Conservation (phyloP, 306 rosid species). For the Rubus parviflorus region DNA sequence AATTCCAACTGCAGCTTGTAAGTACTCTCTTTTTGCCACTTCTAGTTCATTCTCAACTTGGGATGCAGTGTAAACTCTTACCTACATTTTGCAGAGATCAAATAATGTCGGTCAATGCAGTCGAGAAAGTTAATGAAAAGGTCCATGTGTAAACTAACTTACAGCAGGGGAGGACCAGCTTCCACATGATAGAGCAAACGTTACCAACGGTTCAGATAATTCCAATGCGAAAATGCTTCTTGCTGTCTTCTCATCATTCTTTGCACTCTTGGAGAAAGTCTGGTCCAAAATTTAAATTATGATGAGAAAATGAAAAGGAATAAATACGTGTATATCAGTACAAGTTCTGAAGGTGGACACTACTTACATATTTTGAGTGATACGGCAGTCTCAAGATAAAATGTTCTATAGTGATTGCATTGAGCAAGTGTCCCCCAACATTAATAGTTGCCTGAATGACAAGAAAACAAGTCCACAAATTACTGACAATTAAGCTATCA, state of each 20-base stretch:
- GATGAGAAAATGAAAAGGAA: conserved; percentile 1
- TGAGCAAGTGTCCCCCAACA: conserved; percentile 77
- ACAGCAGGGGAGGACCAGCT: conserved; percentile 99
- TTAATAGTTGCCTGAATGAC: conserved; percentile 67
- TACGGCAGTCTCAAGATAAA: conserved; percentile 89
- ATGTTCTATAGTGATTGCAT: conserved; percentile 86
- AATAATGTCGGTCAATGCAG: conserved; percentile 9
- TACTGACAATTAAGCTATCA: conserved; percentile 10
- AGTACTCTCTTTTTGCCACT: conserved; percentile 81
- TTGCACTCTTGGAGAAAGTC: conserved; percentile 64
- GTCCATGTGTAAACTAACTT: conserved; percentile 53
- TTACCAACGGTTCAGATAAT: conserved; percentile 90
- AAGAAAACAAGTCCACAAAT: conserved; percentile 24
- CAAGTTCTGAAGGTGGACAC: conserved; percentile 26
- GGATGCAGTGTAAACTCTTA: conserved; percentile 84
- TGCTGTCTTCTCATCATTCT: conserved; percentile 62
- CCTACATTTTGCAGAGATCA: conserved; percentile 54
- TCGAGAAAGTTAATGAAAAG: neutral
- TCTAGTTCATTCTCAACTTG: conserved; percentile 85
- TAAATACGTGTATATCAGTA: conserved; percentile 13
- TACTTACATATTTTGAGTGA: conserved; percentile 85
- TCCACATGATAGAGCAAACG: conserved; percentile 94
- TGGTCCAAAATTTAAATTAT: conserved; percentile 33
- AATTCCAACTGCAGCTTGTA: conserved; percentile 79
- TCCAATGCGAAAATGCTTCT: conserved; percentile 77